A percentile compares a stretch with the other conserved stretches of the same genome.
phyloP scores from a whole-genome alignment of 2,329 filamentous ascomycete species.

The Cladophialophora bantiana region DNA sequence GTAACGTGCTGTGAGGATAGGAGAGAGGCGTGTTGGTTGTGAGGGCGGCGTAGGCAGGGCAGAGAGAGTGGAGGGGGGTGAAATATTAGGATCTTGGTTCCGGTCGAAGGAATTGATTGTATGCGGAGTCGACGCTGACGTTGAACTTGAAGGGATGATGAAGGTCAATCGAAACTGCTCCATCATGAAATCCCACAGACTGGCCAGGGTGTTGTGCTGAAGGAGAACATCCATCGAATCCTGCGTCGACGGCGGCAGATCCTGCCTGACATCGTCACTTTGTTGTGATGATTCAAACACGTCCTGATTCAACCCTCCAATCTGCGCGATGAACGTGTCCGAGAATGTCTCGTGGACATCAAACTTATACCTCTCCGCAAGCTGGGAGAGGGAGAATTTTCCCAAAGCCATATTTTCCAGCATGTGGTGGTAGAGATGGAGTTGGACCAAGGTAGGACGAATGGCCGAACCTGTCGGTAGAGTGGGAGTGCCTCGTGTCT shows the following conservation, averaged over 20 bases:
- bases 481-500: conserved; percentile 74
- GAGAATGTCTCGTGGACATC: conserved; percentile 72
- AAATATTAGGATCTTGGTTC: conserved; percentile 18
- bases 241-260: conserved; percentile 42
- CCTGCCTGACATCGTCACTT: conserved; percentile 13
- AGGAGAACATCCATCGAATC: conserved; percentile 60
- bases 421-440: conserved; percentile 88
- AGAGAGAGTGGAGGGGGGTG: conserved; percentile 42
- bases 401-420: conserved; percentile 77
- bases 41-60: conserved; percentile 46
- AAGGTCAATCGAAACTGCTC: conserved; percentile 64
- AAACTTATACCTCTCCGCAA: conserved; percentile 76
- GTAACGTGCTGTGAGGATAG: conserved; percentile 54
- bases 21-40: conserved; percentile 52
- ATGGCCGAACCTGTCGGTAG: conserved; percentile 71
- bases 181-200: conserved; percentile 70
- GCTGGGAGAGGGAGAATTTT: conserved; percentile 69
- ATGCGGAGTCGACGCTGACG: conserved; percentile 40
- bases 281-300: conserved; percentile 60
- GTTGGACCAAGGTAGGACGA: conserved; percentile 80
- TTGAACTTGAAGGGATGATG: conserved; percentile 40
- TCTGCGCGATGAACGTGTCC: conserved; percentile 77
- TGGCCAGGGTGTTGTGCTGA: conserved; percentile 64
- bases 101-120: conserved; percentile 36
- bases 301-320: conserved; percentile 72